phyloP scores from a whole-genome alignment of 345 rosid genomes.

The Corchorus capsularis region DNA sequence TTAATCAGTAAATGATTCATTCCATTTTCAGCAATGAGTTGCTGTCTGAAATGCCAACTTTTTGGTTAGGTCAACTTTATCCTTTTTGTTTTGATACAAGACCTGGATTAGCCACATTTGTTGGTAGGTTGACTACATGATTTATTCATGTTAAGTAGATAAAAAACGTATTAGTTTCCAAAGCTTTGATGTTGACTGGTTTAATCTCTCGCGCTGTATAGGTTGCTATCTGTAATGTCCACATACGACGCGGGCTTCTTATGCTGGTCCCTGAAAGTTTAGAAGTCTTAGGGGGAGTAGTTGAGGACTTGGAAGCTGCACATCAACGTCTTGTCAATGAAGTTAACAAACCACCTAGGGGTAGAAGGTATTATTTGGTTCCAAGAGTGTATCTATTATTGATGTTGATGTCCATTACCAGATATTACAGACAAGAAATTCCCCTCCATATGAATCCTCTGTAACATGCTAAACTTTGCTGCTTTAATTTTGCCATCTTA shows the following conservation, averaged over 20 bases:
- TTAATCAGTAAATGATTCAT: neutral
- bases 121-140: neutral
- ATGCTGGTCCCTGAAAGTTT: slow-evolving; percentile 88
- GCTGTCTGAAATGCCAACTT: neutral
- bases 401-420: neutral
- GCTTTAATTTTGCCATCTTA: neutral
- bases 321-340: slow-evolving; percentile 65
- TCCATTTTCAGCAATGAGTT: neutral
- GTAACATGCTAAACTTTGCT: neutral
- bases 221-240: slow-evolving; percentile 77
- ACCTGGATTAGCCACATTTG: neutral
- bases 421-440: neutral
- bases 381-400: neutral
- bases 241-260: slow-evolving; percentile 75
- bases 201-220: slow-evolving; percentile 30
- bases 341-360: slow-evolving; percentile 94
- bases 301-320: slow-evolving; percentile 77
- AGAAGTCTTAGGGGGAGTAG: slow-evolving; percentile 84
- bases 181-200: slow-evolving; percentile 12
- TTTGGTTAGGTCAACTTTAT: neutral
- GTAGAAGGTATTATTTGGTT: slow-evolving; percentile 65
- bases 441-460: neutral
- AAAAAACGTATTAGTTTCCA: neutral
- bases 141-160: slow-evolving; percentile 10
- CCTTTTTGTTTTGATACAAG: slow-evolving; percentile 1